Conservation (phyloP, 306 rosid species). For the Trifolium subterraneum region DNA sequence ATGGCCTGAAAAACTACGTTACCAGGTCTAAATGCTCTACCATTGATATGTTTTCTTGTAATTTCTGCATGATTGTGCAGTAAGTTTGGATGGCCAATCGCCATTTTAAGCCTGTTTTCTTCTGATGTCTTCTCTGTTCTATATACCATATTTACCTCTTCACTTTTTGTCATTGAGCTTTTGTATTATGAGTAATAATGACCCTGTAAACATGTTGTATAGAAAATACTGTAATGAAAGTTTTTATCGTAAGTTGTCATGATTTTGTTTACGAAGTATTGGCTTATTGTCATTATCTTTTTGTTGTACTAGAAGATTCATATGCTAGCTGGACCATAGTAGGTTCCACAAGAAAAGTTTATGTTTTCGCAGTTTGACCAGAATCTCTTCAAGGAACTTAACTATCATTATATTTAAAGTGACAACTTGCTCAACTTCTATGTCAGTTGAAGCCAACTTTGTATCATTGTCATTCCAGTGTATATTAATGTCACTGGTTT, state of each 20-base stretch:
- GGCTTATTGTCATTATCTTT: background rate
- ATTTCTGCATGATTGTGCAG: constrained; percentile 9
- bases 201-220: background rate
- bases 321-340: constrained; percentile 12
- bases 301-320: constrained; percentile 21
- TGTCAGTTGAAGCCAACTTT: constrained; percentile 40
- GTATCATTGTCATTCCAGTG: background rate
- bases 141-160: background rate
- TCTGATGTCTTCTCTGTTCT: background rate
- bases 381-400: constrained; percentile 19
- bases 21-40: constrained; percentile 61
- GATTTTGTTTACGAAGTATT: background rate
- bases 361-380: constrained; percentile 1
- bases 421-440: constrained; percentile 9
- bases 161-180: constrained; percentile 5
- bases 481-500: constrained; percentile 26
- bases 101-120: constrained; percentile 3
- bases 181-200: background rate
- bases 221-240: background rate
- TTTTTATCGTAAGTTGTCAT: constrained; percentile 23
- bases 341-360: background rate
- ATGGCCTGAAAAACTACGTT: constrained; percentile 89
- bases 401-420: constrained; percentile 11
- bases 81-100: constrained; percentile 27
- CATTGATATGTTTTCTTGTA: constrained; percentile 17